Base-by-base conservation (phyloP, 1,284 basidiomycete species). In the Cryptococcus deneoformans region DNA sequence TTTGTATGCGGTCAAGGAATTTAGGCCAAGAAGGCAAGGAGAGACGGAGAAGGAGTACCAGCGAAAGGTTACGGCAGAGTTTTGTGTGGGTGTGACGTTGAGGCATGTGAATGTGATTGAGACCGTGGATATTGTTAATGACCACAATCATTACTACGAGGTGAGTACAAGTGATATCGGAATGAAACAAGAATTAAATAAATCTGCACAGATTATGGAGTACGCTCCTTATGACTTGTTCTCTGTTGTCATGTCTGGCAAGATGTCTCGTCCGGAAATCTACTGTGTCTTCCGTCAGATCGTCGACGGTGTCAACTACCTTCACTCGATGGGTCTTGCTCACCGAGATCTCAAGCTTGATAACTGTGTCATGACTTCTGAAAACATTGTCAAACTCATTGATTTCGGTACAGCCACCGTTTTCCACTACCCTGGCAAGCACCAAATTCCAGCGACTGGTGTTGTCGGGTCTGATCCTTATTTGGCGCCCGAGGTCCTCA, bases 231-330 rank as follows among this genome's bases (percentile, higher is more conserved):
- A 88, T 75, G 96, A 99, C 79, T 86, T 99, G 53, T 99, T 99
- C 81, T 92, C 89, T 57, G 93, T 99, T 70, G 96, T 99, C 81
- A 99, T 99, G 96, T 95, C 94, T 37, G 91, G 92, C 64, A 95
- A 92, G 80, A 99, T 99, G 96, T 86, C 88, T 58, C 87, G 94
- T 35, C 92, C 93, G 53, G 95, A 99, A 79, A 95, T 97, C 62
- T 98, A 98, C 81, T 99, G 96, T 74, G 92, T 99, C 64, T 99
- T 98, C 80, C 89, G 92, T 56, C 96, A 99, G 79, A 98, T 99
- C 64, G 90, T 95, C 76, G 90, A 94, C 70, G 96, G 96, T 56
- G 95, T 99, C 66, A 90, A 96, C 77, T 99, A 99, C 76, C 86
- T 99, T 55, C 96, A 99, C 79, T 88, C 88, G 61, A 89, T 99